Evolutionary conservation across 2,329 filamentous ascomycete species (phyloP).

Genomic region (Fusarium sp.): DNA sequence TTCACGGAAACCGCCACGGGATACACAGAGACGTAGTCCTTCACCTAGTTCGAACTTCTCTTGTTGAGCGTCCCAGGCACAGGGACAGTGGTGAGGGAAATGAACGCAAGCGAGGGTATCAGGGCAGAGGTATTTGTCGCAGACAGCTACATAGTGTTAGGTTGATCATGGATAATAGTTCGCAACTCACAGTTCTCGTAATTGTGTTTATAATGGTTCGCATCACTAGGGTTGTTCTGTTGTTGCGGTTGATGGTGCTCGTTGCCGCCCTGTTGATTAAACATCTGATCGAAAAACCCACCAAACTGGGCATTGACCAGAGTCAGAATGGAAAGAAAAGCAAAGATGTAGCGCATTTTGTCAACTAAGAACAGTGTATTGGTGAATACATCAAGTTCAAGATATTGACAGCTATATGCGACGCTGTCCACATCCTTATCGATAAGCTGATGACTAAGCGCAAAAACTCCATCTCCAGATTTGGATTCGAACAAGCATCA

Average conservation of each 20-base stretch:
- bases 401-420: conserved; percentile 17
- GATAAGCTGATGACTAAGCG: conserved; percentile 51
- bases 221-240: conserved; percentile 88
- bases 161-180: rapidly evolving
- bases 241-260: conserved; percentile 70
- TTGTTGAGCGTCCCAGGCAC: conserved; percentile 80
- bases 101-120: conserved; percentile 95
- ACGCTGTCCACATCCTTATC: conserved; percentile 51
- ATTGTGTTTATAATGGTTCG: conserved; percentile 79
- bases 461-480: conserved; percentile 46
- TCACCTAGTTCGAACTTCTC: conserved; percentile 83
- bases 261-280: conserved; percentile 68
- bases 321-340: conserved; percentile 71
- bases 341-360: conserved; percentile 54
- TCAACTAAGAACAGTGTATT: not conserved
- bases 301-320: conserved; percentile 84
- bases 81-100: conserved; percentile 97
- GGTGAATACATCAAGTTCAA: conserved; percentile 8
- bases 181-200: conserved; percentile 72
- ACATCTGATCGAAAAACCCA: conserved; percentile 97
- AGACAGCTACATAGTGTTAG: conserved; percentile 71
- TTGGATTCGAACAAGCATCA: conserved; percentile 27
- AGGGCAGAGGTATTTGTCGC: conserved; percentile 94
- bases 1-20: conserved; percentile 79
- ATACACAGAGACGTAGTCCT: conserved; percentile 79